These are phyloP conservation scores for Penicillium nordicum DNA, from an alignment of 2,329 filamentous ascomycete genomes.

Conservation along the genomic window DNA sequence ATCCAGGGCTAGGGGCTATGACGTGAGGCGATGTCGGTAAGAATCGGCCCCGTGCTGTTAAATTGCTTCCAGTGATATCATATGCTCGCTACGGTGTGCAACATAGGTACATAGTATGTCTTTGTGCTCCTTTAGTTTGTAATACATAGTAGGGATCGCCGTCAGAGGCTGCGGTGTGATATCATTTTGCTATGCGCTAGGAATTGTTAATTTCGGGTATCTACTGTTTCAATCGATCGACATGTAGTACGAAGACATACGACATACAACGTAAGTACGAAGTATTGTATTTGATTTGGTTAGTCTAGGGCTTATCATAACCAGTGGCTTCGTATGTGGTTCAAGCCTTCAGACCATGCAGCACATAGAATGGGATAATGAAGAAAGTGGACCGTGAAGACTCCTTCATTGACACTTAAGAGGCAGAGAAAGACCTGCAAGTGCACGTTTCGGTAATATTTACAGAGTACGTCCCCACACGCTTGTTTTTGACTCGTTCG, in stretches of 20 bases:
- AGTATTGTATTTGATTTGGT: not conserved
- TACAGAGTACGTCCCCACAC: not conserved
- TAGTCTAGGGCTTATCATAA: not conserved
- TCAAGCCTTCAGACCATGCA: not conserved
- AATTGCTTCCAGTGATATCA: not conserved
- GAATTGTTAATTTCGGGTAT: not conserved
- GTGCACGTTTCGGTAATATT: not conserved
- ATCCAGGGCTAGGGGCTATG: not conserved
- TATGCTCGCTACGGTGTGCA: not conserved
- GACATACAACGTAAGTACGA: too few species aligned
- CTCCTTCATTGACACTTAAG: not conserved
- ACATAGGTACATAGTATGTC: not conserved
- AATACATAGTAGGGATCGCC: not conserved
- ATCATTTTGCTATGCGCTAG: conserved; percentile 3
- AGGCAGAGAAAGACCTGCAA: not conserved
- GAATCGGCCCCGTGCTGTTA: not conserved
- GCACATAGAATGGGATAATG: not conserved
- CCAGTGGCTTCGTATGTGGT: not conserved
- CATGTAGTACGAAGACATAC: not conserved
- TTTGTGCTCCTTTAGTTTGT: not conserved
- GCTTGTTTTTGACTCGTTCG: not conserved
- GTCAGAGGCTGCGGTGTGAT: conserved; percentile 5
- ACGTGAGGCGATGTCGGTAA: not conserved
- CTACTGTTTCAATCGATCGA: not conserved
- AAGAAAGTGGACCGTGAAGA: not conserved